Evolutionary conservation across 2,329 filamentous ascomycete genomes (phyloP), one percentile per base, ranked within the genome.

Genomic region (Neofusicoccum kwambonambiense): DNA sequence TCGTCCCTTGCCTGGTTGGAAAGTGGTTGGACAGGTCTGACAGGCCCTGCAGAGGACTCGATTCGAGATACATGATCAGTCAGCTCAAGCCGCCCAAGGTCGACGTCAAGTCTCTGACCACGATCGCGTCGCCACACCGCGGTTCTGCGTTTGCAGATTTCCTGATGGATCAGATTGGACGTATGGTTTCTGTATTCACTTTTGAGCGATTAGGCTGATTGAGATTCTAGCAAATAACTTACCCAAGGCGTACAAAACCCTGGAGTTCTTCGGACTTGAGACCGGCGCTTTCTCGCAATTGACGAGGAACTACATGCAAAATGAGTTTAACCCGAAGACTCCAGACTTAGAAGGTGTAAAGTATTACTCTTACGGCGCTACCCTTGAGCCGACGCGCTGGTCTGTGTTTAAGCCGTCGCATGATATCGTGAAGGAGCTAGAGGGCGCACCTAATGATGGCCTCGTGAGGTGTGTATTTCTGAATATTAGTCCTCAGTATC

Each of bases 31-130:
- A 1, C 13, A 12, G 5, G 13, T 15, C 54, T 58, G 39, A 58
- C 19, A 8, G 27, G 15, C 5, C 22, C 4, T 35, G 2, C 70
- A 87, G 87, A 62, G 87, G 87, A 8, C 82, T 89, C 58, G 87
- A 89, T 72, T 82, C 87, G 37, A 80, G 87, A 65, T 87, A 87
- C 69, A 87, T 89, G 84, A 86, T 89, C 69, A 87, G 84, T 66
- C 80, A 77, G 47, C 75, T 89, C 22, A 80, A 81, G 57, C 86
- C 85, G 9, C 77, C 79, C 3, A 86, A 88, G 58, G 91, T 97
- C 68, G 92, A 91, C 73, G 90, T 97, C 66, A 82, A 93, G 42
- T 88, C 86, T 0, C 74, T 89, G 68, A 89, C 87, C 0, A 89
- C 87, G 0, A 83, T 89, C 65, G 86, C 86, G 2, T 85, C 84